These are phyloP conservation scores for Phytophthora pinifolia DNA, from an alignment of 352 stramenopile genomes.

Conservation along the genomic window DNA sequence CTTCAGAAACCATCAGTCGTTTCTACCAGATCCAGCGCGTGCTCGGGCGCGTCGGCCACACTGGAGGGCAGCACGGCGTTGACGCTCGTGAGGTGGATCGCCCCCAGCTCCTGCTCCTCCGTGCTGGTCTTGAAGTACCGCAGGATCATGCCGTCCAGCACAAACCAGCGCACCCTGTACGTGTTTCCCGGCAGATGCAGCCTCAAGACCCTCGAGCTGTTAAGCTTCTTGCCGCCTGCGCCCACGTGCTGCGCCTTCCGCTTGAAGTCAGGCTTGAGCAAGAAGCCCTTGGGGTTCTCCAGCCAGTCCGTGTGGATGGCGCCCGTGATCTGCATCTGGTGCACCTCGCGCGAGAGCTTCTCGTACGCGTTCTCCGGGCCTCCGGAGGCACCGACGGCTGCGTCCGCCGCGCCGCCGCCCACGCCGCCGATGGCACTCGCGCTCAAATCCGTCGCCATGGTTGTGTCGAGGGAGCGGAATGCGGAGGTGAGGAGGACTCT, in stretches of 20 bases:
- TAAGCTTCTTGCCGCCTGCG: slow-evolving; percentile 85
- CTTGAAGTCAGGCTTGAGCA: slow-evolving; percentile 90
- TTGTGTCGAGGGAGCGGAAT: no score
- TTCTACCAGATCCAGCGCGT: slow-evolving; percentile 77
- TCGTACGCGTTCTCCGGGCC: slow-evolving; percentile 84
- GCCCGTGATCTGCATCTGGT: slow-evolving; percentile 89
- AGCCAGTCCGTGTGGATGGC: slow-evolving; percentile 90
- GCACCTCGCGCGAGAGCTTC: slow-evolving; percentile 88
- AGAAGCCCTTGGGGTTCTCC: slow-evolving; percentile 87
- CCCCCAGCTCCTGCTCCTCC: slow-evolving; percentile 88
- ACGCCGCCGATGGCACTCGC: slow-evolving; percentile 48
- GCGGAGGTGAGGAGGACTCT: no score
- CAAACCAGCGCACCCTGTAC: slow-evolving; percentile 86
- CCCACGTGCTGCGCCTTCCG: slow-evolving; percentile 84
- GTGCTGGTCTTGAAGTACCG: slow-evolving; percentile 87
- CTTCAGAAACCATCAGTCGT: neutral
- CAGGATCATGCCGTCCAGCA: slow-evolving; percentile 88
- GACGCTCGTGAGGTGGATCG: slow-evolving; percentile 85
- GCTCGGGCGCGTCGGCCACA: slow-evolving; percentile 83
- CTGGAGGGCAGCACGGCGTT: slow-evolving; percentile 88
- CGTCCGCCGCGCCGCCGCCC: slow-evolving; percentile 13
- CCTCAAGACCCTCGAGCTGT: slow-evolving; percentile 71
- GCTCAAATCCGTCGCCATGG: slow-evolving; percentile 58
- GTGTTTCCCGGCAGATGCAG: slow-evolving; percentile 80
- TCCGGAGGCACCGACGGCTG: slow-evolving; percentile 27